A percentile compares a stretch with the other conserved stretches of the same genome.
Conservation (phyloP, 176 grass and related monocot genomes). For the Carex myosuroides region DNA sequence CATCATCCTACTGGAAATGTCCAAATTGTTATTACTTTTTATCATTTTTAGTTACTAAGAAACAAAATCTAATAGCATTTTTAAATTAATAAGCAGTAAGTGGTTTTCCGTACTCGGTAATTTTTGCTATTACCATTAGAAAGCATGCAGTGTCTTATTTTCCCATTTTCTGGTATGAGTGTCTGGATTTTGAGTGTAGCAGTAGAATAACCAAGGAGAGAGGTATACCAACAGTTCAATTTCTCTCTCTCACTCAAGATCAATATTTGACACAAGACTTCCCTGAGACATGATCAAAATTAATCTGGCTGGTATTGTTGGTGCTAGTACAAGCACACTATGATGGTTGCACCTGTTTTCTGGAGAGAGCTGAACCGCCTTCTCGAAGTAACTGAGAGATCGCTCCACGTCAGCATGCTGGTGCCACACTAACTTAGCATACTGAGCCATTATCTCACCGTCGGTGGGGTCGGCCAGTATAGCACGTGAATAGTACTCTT, state of each 20-base stretch:
- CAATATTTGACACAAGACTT: background rate
- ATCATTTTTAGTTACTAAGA: background rate
- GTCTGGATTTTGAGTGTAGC: background rate
- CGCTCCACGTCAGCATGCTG: conserved; percentile 57
- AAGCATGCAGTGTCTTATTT: background rate
- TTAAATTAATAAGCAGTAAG: background rate
- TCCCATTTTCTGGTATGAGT: background rate
- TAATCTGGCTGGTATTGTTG: background rate
- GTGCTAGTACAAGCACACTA: background rate
- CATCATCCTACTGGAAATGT: background rate
- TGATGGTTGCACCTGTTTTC: conserved; percentile 30
- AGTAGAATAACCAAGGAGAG: background rate
- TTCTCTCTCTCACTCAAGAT: background rate
- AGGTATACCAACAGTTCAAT: background rate
- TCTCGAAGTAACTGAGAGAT: conserved; percentile 58
- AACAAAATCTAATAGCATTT: background rate
- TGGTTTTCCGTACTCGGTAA: background rate
- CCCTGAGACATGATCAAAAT: background rate
- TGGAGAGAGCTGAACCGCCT: conserved; percentile 57
- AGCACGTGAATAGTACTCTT: conserved; percentile 95
- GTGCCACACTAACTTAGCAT: conserved; percentile 79
- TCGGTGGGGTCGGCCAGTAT: conserved; percentile 68
- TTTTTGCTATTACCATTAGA: background rate
- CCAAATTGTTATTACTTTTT: background rate
- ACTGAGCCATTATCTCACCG: conserved; percentile 79